A percentile compares a stretch with the other conserved stretches of the same genome.
Conservation (phyloP, 1,284 basidiomycete genomes). For the Cutaneotrichosporon sp. region DNA sequence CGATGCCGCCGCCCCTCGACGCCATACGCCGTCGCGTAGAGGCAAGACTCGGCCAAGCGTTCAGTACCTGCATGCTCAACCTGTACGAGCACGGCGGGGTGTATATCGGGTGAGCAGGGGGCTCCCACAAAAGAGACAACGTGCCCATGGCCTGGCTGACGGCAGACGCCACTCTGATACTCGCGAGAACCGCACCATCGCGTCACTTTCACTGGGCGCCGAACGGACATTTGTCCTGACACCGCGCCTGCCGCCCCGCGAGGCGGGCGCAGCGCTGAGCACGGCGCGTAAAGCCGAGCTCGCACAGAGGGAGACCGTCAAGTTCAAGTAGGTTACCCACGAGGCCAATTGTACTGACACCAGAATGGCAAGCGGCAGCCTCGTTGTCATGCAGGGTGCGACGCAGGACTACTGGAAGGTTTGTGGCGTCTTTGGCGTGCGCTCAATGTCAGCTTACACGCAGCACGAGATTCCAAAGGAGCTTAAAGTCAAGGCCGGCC, state of each 20-base stretch:
- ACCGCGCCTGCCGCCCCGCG: constrained; percentile 35
- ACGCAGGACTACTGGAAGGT: constrained; percentile 55
- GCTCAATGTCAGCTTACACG: neutral
- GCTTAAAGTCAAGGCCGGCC: constrained; percentile 37
- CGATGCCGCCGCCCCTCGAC: constrained; percentile 48
- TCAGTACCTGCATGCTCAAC: constrained; percentile 56
- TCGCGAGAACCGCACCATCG: constrained; percentile 51
- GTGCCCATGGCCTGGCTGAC: constrained; percentile 1
- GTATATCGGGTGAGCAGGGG: constrained; percentile 49
- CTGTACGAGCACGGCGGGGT: constrained; percentile 52
- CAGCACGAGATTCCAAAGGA: constrained; percentile 53
- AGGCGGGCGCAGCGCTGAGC: neutral
- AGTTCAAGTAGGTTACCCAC: constrained; percentile 33
- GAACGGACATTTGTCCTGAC: constrained; percentile 53
- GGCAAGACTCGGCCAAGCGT: constrained; percentile 47
- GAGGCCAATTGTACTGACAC: neutral
- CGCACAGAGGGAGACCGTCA: constrained; percentile 24
- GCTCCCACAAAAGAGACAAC: no score
- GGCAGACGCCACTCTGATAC: constrained; percentile 33
- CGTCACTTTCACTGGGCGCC: constrained; percentile 52
- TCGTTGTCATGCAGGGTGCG: constrained; percentile 53
- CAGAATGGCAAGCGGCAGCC: constrained; percentile 50
- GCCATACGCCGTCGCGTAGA: constrained; percentile 48
- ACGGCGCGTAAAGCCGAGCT: constrained; percentile 9
- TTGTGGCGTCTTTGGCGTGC: no score